These are phyloP conservation scores for Suillus bovinus DNA, from an alignment of 768 basidiomycete species.

Conservation along the genomic window DNA sequence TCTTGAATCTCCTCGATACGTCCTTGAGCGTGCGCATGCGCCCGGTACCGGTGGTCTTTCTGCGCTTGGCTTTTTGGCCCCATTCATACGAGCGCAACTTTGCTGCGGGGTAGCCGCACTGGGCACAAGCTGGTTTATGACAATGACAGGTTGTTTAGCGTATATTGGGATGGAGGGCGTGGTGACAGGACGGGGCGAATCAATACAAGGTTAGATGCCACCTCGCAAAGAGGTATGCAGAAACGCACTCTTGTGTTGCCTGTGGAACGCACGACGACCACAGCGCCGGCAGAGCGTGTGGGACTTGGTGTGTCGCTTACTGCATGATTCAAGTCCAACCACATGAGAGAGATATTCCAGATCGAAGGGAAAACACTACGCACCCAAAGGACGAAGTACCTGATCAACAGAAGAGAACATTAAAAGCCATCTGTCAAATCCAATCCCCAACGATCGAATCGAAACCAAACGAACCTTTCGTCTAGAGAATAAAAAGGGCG, in stretches of 20 bases:
- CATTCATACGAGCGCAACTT: constrained; percentile 96
- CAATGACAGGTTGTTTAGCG: constrained; percentile 6
- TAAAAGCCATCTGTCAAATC: constrained; percentile 18
- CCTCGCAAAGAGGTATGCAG: background rate
- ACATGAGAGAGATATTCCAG: background rate
- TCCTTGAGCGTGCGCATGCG: constrained; percentile 92
- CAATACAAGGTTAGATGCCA: background rate
- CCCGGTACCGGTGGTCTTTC: constrained; percentile 99
- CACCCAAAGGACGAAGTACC: constrained; percentile 97
- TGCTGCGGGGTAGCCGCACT: constrained; percentile 95
- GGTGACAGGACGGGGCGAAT: background rate
- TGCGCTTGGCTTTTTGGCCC: constrained; percentile 98
- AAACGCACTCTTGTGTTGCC: constrained; percentile 92
- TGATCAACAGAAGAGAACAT: constrained; percentile 33
- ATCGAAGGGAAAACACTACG: constrained; percentile 34
- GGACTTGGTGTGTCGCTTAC: constrained; percentile 96
- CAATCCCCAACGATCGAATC: background rate
- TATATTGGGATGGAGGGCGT: background rate
- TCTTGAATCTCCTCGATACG: constrained; percentile 97
- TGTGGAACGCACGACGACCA: constrained; percentile 94
- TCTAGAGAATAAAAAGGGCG: constrained; percentile 44
- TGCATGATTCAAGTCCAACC: constrained; percentile 30
- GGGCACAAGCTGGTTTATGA: constrained; percentile 71
- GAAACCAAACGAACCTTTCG: constrained; percentile 70
- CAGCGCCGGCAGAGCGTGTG: constrained; percentile 98